Percentiles rank a stretch among this genome's conserved stretches.
Evolutionary conservation across 2,329 filamentous ascomycete genomes (phyloP).

Genomic region (Phoma sp.): DNA sequence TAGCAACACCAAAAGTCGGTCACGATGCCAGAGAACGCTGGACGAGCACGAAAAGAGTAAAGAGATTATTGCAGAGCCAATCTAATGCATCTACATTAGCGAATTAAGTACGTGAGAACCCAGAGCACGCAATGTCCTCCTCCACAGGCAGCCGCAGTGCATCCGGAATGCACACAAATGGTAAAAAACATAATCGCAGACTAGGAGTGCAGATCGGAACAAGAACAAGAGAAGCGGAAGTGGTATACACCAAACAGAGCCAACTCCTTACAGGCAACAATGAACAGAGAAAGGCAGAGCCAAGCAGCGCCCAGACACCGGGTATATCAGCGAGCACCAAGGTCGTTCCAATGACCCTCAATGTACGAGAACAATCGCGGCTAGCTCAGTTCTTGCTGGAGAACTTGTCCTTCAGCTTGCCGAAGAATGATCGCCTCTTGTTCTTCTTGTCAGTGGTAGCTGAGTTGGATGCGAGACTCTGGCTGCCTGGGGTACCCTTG

Average conservation of each 20-base stretch:
- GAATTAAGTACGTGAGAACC: constrained; percentile 37
- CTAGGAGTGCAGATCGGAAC: constrained; percentile 29
- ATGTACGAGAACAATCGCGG: constrained; percentile 18
- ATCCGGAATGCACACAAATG: not conserved
- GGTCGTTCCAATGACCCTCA: constrained; percentile 19
- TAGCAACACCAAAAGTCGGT: constrained; percentile 20
- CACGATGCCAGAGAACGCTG: not conserved
- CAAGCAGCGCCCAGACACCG: constrained; percentile 20
- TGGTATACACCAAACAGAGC: constrained; percentile 47
- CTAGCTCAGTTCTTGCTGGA: constrained; percentile 35
- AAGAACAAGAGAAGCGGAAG: constrained; percentile 31
- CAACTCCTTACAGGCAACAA: constrained; percentile 43
- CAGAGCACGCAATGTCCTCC: constrained; percentile 3
- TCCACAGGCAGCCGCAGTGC: constrained; percentile 13
- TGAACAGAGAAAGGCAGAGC: constrained; percentile 29
- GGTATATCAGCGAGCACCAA: constrained; percentile 32
- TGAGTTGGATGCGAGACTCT: constrained; percentile 41
- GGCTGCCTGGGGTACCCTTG: constrained; percentile 48
- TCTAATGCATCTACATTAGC: constrained; percentile 36
- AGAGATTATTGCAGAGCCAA: constrained; percentile 5
- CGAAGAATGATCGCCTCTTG: constrained; percentile 56
- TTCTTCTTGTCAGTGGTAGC: constrained; percentile 52
- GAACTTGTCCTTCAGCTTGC: constrained; percentile 58
- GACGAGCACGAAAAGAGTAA: not conserved
- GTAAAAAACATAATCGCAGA: constrained; percentile 6